phyloP scores from a whole-genome alignment of 768 basidiomycete genomes.

The Termitomyces sp. region DNA sequence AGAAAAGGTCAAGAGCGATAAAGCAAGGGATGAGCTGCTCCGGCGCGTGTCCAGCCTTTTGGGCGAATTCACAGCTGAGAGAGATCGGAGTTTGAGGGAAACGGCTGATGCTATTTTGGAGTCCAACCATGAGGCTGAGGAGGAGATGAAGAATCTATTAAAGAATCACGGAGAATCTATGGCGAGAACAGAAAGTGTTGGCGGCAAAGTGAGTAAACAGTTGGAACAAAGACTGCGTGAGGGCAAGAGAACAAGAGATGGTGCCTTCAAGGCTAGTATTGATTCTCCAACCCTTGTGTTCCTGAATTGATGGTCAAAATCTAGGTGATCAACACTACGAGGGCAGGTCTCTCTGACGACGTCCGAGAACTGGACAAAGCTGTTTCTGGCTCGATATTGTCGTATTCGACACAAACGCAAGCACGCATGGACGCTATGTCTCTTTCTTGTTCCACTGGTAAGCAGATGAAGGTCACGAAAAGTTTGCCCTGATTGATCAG shows the following conservation, averaged over 20 bases:
- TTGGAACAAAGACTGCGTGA: constrained; percentile 44
- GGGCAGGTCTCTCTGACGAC: constrained; percentile 33
- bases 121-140: constrained; percentile 52
- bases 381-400: constrained; percentile 38
- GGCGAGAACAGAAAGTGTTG: constrained; percentile 33
- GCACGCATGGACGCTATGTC: constrained; percentile 39
- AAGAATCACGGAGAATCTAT: constrained; percentile 43
- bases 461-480: constrained; percentile 6
- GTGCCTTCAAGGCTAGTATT: constrained; percentile 47
- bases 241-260: constrained; percentile 50
- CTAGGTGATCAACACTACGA: constrained; percentile 37
- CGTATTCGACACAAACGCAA: constrained; percentile 48
- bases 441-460: constrained; percentile 39
- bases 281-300: neutral
- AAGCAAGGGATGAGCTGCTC: constrained; percentile 68
- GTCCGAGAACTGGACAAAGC: constrained; percentile 39
- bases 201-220: constrained; percentile 30
- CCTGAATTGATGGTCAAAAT: neutral
- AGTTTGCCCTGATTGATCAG: neutral
- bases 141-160: constrained; percentile 39
- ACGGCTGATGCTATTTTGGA: constrained; percentile 47
- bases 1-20: constrained; percentile 62
- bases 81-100: constrained; percentile 60
- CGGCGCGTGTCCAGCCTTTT: constrained; percentile 69
- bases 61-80: constrained; percentile 60